Percentiles rank a stretch among this genome's conserved stretches.
phyloP scores from a whole-genome alignment of 768 basidiomycete genomes.

The Russula sp. region DNA sequence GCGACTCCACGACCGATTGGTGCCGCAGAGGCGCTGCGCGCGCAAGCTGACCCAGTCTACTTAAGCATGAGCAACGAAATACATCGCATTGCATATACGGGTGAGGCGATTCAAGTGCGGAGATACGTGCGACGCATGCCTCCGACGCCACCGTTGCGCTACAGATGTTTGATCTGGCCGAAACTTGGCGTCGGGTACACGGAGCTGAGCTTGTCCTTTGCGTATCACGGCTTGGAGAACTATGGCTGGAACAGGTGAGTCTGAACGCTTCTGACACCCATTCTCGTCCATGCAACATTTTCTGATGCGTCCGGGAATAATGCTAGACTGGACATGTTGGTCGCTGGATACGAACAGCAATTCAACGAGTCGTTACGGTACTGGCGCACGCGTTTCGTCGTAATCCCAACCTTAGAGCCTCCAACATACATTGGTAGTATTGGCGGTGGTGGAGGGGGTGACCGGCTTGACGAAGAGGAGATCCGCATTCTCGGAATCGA shows the following conservation, averaged over 20 bases:
- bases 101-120: slow-evolving; percentile 84
- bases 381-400: slow-evolving; percentile 90
- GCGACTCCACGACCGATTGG: slow-evolving; percentile 49
- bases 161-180: slow-evolving; percentile 92
- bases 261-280: not conserved
- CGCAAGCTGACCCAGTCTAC: slow-evolving; percentile 68
- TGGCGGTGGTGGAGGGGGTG: slow-evolving; percentile 48
- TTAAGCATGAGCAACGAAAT: slow-evolving; percentile 95
- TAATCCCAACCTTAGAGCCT: slow-evolving; percentile 78
- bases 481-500: slow-evolving; percentile 84
- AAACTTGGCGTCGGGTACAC: slow-evolving; percentile 84
- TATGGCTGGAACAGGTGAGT: slow-evolving; percentile 81
- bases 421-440: slow-evolving; percentile 38
- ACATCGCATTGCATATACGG: slow-evolving; percentile 84
- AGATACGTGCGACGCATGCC: slow-evolving; percentile 75
- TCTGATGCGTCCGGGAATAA: not conserved
- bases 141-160: slow-evolving; percentile 55
- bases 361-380: slow-evolving; percentile 80
- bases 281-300: not conserved
- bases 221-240: slow-evolving; percentile 70
- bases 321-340: slow-evolving; percentile 72
- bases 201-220: slow-evolving; percentile 65
- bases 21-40: slow-evolving; percentile 55
- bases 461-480: slow-evolving; percentile 79
- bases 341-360: slow-evolving; percentile 73